Conservation (phyloP, 225 moss, liverwort and hornwort genomes). For the Bryum argenteum region DNA sequence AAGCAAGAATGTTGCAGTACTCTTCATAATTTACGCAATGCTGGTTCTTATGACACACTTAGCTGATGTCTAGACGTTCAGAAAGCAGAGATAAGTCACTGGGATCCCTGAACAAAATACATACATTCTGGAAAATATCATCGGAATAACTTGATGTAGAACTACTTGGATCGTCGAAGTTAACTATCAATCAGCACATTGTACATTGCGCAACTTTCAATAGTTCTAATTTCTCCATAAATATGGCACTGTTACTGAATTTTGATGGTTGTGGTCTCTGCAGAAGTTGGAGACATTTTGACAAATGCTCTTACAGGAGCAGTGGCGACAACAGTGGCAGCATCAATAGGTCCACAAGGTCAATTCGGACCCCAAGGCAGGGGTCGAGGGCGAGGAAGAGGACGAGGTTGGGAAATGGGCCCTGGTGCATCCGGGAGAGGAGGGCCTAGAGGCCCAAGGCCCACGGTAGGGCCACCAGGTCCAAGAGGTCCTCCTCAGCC, state of each 20-base stretch:
- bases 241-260: background rate
- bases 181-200: background rate
- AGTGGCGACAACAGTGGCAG: constrained; percentile 4
- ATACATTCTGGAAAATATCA: too few relatives aligned
- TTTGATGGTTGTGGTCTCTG: constrained; percentile 7
- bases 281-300: constrained; percentile 11
- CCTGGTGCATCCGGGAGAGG: constrained; percentile 16
- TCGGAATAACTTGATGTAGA: too few relatives aligned
- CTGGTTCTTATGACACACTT: too few relatives aligned
- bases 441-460: constrained; percentile 22
- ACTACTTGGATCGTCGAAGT: too few relatives aligned
- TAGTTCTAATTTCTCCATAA: too few relatives aligned
- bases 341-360: constrained; percentile 8
- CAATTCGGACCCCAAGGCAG: constrained; percentile 6
- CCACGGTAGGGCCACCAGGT: constrained; percentile 1
- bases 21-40: background rate
- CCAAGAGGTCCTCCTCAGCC: background rate
- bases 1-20: background rate
- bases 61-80: too few relatives aligned
- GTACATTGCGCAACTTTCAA: background rate
- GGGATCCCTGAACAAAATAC: too few relatives aligned
- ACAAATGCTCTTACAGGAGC: background rate
- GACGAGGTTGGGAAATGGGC: constrained; percentile 14
- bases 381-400: constrained; percentile 22
- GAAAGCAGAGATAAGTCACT: too few relatives aligned